Evolutionary conservation across 495 filamentous ascomycete species (phyloP).

Genomic region (Penicillium lividum): DNA sequence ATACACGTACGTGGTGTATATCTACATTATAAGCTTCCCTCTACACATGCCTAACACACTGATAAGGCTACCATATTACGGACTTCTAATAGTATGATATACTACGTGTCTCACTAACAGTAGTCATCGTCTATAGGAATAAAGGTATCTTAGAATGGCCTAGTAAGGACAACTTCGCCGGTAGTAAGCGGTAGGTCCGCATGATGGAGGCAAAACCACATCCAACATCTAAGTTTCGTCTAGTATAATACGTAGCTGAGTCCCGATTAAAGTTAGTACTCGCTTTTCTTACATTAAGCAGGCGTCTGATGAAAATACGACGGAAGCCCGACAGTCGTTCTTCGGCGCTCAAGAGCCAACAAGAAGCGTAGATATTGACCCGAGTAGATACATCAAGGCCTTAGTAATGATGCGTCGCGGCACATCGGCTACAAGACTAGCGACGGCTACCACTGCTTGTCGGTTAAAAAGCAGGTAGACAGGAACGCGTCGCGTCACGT

Average conservation of each 20-base stretch:
- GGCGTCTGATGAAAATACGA: slow-evolving; percentile 5
- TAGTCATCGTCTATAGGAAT: too few relatives aligned
- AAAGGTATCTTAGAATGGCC: too few relatives aligned
- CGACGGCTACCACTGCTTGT: too few relatives aligned
- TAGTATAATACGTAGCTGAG: background rate
- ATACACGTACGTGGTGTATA: too few relatives aligned
- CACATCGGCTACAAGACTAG: slow-evolving; percentile 1
- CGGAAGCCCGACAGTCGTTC: background rate
- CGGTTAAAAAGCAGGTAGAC: too few relatives aligned
- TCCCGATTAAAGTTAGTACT: too few relatives aligned
- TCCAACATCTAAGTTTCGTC: background rate
- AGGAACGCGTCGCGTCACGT: too few relatives aligned
- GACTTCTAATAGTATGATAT: background rate
- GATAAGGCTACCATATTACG: background rate
- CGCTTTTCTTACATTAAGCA: too few relatives aligned
- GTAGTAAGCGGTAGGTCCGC: too few relatives aligned
- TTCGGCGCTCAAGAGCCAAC: background rate
- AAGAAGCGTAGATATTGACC: background rate
- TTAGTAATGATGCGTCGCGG: background rate
- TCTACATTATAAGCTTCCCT: too few relatives aligned
- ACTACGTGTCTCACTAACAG: background rate
- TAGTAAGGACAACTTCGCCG: too few relatives aligned
- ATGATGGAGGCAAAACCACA: too few relatives aligned
- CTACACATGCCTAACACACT: background rate
- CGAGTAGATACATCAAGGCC: background rate